Evolutionary conservation across 2,329 filamentous ascomycete species (phyloP).

Genomic region (Ascomycota sp.): DNA sequence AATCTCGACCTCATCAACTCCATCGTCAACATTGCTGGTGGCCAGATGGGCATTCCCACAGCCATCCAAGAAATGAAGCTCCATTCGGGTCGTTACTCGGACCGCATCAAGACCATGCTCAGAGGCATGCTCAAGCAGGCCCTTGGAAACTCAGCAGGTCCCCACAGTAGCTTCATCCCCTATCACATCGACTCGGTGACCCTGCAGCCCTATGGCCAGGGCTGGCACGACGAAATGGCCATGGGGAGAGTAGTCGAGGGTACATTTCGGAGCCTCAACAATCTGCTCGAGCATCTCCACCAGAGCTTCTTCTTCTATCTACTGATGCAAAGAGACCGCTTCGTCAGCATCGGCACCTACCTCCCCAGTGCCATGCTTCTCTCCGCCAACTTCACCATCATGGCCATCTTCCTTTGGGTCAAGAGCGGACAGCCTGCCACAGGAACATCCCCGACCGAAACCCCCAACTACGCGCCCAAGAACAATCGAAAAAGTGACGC

Average conservation of each 20-base stretch:
- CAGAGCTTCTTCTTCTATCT: constrained; percentile 99
- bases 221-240: constrained; percentile 95
- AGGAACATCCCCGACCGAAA: no score
- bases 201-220: constrained; percentile 67
- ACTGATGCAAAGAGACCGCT: constrained; percentile 71
- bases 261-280: constrained; percentile 82
- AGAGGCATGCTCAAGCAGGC: constrained; percentile 84
- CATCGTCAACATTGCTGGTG: constrained; percentile 62
- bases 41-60: constrained; percentile 76
- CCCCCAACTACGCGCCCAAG: constrained; percentile 7
- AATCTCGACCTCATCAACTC: constrained; percentile 95
- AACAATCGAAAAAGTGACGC: no score
- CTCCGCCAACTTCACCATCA: constrained; percentile 84
- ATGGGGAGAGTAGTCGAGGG: constrained; percentile 78
- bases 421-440: constrained; percentile 40
- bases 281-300: constrained; percentile 84
- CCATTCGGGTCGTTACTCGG: constrained; percentile 54
- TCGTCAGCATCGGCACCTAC: constrained; percentile 95
- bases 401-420: constrained; percentile 84
- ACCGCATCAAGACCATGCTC: constrained; percentile 70
- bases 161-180: constrained; percentile 88
- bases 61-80: constrained; percentile 76
- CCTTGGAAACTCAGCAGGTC: constrained; percentile 67
- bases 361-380: constrained; percentile 93
- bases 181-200: constrained; percentile 96